These are phyloP conservation scores for Lasiosphaeriaceae sp. DNA, from an alignment of 495 filamentous ascomycete genomes.

Conservation along the genomic window DNA sequence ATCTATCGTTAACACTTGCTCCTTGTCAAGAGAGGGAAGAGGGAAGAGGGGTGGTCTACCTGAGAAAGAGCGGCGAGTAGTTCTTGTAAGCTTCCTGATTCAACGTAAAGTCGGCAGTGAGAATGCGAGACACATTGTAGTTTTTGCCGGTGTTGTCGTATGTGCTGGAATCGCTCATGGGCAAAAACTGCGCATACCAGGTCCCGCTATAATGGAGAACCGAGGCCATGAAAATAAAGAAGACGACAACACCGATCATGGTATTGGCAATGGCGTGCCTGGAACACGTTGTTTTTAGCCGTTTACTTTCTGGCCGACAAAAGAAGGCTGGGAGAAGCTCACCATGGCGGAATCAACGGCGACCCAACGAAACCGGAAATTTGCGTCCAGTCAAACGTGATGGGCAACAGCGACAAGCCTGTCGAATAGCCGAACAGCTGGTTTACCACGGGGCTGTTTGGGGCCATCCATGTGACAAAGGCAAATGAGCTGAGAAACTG, in stretches of 20 bases:
- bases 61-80: slow-evolving; percentile 62
- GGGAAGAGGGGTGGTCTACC: slow-evolving; percentile 20
- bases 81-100: slow-evolving; percentile 51
- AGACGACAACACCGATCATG: slow-evolving; percentile 55
- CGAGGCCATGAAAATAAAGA: slow-evolving; percentile 44
- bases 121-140: slow-evolving; percentile 54
- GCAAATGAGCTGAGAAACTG: slow-evolving; percentile 58
- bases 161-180: slow-evolving; percentile 55
- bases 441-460: slow-evolving; percentile 61
- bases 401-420: slow-evolving; percentile 56
- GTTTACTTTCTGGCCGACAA: not conserved
- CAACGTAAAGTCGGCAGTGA: slow-evolving; percentile 48
- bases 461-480: slow-evolving; percentile 58
- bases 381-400: slow-evolving; percentile 66
- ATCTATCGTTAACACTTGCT: no score
- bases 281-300: not conserved
- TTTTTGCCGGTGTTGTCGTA: slow-evolving; percentile 58
- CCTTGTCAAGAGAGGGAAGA: not conserved
- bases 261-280: slow-evolving; percentile 59
- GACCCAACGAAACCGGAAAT: slow-evolving; percentile 54
- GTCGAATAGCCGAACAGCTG: slow-evolving; percentile 65
- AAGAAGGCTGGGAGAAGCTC: slow-evolving; percentile 10
- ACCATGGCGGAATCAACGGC: slow-evolving; percentile 58
- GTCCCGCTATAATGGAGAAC: slow-evolving; percentile 62
- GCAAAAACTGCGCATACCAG: slow-evolving; percentile 59